These are phyloP conservation scores for Nannizziopsis barbatae DNA, from an alignment of 2,329 filamentous ascomycete genomes.

Conservation along the genomic window DNA sequence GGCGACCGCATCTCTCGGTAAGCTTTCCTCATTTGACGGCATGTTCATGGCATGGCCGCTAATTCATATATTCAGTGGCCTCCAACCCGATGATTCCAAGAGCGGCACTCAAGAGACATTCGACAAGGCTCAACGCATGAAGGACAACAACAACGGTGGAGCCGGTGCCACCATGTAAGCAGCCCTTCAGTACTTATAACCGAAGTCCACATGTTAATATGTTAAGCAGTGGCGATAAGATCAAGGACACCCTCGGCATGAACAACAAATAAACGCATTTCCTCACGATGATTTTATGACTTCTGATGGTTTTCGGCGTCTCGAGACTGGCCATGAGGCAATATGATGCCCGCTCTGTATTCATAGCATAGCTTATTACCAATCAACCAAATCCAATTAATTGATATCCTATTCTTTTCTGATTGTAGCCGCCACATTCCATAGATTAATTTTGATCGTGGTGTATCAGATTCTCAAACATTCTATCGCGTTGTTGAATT, in stretches of 20 bases:
- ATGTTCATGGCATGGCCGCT: not conserved
- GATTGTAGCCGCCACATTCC: not conserved
- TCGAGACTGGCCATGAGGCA: not conserved
- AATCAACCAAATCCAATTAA: constrained; percentile 1
- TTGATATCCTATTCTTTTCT: not conserved
- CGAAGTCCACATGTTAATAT: not conserved
- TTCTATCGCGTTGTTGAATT: constrained; percentile 53
- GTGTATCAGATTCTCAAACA: constrained; percentile 64
- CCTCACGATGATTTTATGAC: not conserved
- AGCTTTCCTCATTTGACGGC: constrained; percentile 9
- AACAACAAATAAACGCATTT: constrained; percentile 16
- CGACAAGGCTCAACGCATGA: constrained; percentile 40
- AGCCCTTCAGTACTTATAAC: not conserved
- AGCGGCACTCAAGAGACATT: constrained; percentile 41
- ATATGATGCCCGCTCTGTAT: constrained; percentile 7
- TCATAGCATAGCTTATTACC: constrained; percentile 8
- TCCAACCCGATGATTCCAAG: constrained; percentile 46
- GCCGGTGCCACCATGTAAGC: constrained; percentile 32
- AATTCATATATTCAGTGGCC: constrained; percentile 25
- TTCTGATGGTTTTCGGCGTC: constrained; percentile 9
- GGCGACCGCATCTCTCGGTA: constrained; percentile 45
- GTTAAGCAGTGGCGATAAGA: constrained; percentile 32
- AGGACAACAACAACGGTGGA: constrained; percentile 34
- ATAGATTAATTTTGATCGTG: not conserved
- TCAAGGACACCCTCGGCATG: constrained; percentile 35